Evolutionary conservation across 352 stramenopile genomes (phyloP).

Genomic region (Blastocystis sp.): DNA sequence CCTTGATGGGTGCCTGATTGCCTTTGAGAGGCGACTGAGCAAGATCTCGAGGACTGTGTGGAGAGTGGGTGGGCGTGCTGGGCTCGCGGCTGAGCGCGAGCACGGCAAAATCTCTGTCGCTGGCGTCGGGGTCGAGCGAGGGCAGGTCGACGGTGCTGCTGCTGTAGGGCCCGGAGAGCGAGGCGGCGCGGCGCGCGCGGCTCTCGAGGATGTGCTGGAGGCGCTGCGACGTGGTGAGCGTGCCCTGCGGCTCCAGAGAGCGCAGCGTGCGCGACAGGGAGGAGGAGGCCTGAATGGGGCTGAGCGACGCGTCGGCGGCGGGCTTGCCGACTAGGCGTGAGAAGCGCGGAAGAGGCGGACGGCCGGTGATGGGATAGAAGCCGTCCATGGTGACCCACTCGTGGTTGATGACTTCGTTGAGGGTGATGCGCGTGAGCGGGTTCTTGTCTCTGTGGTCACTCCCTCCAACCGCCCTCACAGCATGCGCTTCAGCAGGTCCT

Average conservation of each 20-base stretch:
- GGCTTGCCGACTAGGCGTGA: background rate
- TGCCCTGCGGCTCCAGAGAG: background rate
- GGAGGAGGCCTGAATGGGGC: background rate
- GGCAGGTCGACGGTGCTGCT: background rate
- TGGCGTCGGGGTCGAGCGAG: background rate
- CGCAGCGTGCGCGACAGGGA: background rate
- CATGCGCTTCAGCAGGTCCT: conserved; percentile 85
- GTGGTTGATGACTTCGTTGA: conserved; percentile 82
- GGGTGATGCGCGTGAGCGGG: conserved; percentile 77
- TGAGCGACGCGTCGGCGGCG: background rate
- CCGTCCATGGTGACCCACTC: conserved; percentile 88
- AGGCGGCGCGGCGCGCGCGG: too few species aligned
- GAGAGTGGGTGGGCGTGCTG: too few species aligned
- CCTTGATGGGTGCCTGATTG: too few species aligned
- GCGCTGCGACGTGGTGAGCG: background rate
- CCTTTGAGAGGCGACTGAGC: too few species aligned
- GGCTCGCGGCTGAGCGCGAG: too few species aligned
- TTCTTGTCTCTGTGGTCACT: conserved; percentile 76
- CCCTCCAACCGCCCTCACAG: conserved; percentile 69
- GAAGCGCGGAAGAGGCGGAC: background rate
- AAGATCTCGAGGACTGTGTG: too few species aligned
- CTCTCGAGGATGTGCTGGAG: background rate
- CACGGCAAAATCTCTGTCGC: too few species aligned
- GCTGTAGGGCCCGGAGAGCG: background rate
- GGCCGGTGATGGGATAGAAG: conserved; percentile 74